Base-by-base conservation (phyloP, 2,329 filamentous ascomycete genomes). In the Nemania diffusa region DNA sequence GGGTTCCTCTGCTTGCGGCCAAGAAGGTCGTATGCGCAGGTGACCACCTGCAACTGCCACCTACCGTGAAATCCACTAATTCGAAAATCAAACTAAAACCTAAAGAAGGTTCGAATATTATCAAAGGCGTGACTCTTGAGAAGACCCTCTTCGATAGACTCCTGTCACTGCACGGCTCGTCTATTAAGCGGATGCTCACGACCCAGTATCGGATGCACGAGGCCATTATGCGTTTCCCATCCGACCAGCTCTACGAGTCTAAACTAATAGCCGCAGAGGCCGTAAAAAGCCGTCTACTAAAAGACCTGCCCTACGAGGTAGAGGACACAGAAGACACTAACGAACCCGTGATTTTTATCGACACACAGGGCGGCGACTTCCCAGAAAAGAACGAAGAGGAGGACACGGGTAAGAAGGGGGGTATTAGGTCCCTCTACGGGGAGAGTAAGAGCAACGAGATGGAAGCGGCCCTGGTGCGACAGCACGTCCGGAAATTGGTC, bases 171-270 rank as follows among this genome's bases (percentile, higher is more conserved):
- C 92, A 99, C 77, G 96, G 96, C 0, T 81, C 89, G 0, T 84
- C 84, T 4, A 94, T 99, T 81, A 98, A 98, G 82, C 86, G 92
- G 58, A 97, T 98, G 92, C 87, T 99, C 26, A 98, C 93, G 3
- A 97, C 92, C 4, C 96, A 99, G 81, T 99, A 99, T 79, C 93
- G 96, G 42, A 99, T 99, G 96, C 94, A 99, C 77, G 91, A 97
- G 76, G 89, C 85, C 61, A 98, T 99, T 74, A 98, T 98, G 94
- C 87, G 89, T 6, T 99, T 97, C 75, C 95, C 96, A 0, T 97
- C 95, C 0, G 87, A 92, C 69, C 90, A 95, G 76, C 84, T 98
- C 11, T 99, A 99, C 80, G 92, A 93, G 68, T 88, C 87, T 1
- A 90, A 91, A 74, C 87, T 99, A 0, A 82, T 94, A 2, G 95